phyloP scores from a whole-genome alignment of 2,329 filamentous ascomycete species.

The Albophoma yamanashiensis region DNA sequence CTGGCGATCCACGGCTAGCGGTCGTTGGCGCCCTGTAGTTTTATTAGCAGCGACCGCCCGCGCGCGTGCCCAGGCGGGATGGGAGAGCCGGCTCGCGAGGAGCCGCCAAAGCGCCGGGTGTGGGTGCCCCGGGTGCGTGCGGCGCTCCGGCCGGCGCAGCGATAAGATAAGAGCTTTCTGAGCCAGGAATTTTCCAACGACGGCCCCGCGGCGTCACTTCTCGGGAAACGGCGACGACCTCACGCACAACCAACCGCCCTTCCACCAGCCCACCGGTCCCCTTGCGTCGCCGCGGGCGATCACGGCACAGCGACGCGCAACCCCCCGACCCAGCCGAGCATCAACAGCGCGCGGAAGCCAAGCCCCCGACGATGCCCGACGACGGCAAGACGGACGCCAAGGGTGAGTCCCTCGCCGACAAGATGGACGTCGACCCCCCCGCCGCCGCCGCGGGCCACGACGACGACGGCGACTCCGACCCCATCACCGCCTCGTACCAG shows the following conservation, averaged over 20 bases:
- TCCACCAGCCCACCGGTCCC: neutral
- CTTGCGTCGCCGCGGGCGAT: neutral
- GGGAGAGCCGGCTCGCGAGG: too few relatives aligned
- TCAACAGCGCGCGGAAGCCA: neutral
- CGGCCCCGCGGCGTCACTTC: neutral
- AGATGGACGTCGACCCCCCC: slow-evolving; percentile 14
- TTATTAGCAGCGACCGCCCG: neutral
- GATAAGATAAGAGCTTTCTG: slow-evolving; percentile 16
- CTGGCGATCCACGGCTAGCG: neutral
- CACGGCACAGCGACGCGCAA: neutral
- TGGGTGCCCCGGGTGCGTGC: neutral
- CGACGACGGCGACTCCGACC: slow-evolving; percentile 52
- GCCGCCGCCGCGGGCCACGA: slow-evolving; percentile 53
- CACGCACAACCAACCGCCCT: neutral
- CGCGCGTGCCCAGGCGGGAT: neutral
- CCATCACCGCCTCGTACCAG: slow-evolving; percentile 66
- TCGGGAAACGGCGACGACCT: neutral
- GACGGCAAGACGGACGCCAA: slow-evolving; percentile 1
- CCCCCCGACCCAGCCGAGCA: neutral
- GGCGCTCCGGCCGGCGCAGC: neutral
- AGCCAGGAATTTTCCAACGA: neutral
- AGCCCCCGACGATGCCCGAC: slow-evolving; percentile 3
- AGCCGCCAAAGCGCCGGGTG: too few relatives aligned
- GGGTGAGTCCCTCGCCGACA: neutral
- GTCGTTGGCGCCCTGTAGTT: neutral